These are phyloP conservation scores for Salix suchowensis DNA, from an alignment of 345 rosid species.

Conservation along the genomic window DNA sequence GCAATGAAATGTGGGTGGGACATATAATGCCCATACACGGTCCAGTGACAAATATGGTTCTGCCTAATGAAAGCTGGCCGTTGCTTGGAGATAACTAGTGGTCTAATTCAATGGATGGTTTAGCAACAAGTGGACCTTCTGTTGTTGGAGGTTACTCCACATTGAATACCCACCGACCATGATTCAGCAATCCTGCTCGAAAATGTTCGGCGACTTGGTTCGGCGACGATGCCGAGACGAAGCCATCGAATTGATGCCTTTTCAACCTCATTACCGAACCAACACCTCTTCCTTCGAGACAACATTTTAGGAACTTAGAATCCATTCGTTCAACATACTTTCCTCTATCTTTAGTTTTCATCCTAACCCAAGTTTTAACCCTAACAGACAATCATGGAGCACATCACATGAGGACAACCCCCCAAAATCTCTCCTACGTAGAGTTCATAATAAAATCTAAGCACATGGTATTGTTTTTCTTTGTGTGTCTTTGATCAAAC, in stretches of 20 bases:
- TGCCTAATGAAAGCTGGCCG: slow-evolving; percentile 8
- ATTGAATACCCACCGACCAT: background rate
- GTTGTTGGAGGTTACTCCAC: background rate
- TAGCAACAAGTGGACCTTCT: background rate
- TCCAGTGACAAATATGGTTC: background rate
- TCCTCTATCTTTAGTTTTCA: too few relatives aligned
- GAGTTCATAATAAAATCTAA: background rate
- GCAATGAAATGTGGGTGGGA: background rate
- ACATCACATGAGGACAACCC: background rate
- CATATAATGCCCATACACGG: background rate
- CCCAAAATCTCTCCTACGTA: background rate
- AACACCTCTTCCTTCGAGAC: too few relatives aligned
- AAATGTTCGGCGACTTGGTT: background rate
- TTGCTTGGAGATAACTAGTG: background rate
- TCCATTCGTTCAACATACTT: too few relatives aligned
- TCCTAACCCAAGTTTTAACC: background rate
- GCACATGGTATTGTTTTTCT: background rate
- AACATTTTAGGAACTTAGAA: too few relatives aligned
- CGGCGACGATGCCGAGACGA: too few relatives aligned
- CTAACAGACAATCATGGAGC: background rate
- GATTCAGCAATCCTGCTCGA: background rate
- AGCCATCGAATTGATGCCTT: too few relatives aligned
- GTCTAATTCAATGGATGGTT: background rate
- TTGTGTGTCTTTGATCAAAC: background rate
- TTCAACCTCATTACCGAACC: too few relatives aligned